phyloP scores from a whole-genome alignment of 805 yeast genomes.

The Candida qinlingensis region DNA sequence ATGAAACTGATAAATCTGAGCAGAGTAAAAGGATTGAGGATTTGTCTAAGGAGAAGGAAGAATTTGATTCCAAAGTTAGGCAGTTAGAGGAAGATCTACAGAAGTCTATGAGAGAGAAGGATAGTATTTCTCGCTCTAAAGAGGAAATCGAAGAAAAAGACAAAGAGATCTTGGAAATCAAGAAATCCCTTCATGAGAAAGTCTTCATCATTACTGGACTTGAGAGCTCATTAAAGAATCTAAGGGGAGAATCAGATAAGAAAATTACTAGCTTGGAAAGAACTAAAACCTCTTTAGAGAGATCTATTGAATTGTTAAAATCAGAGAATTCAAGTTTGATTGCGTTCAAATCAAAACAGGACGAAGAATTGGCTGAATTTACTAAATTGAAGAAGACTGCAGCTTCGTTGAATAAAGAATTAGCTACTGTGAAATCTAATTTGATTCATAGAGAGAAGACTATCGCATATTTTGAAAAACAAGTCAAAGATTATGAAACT shows the following conservation, averaged over 20 bases:
- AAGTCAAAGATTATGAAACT: conserved; percentile 32
- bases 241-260: background rate
- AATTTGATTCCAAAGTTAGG: background rate
- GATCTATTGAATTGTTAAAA: conserved; percentile 21
- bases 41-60: conserved; percentile 3
- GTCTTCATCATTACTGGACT: background rate
- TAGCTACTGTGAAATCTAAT: conserved; percentile 10
- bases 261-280: background rate
- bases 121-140: no score
- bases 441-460: conserved; percentile 33
- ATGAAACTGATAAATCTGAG: conserved; percentile 18
- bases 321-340: conserved; percentile 17
- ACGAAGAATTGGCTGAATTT: conserved; percentile 15
- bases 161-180: background rate
- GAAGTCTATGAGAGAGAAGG: background rate
- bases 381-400: conserved; percentile 20
- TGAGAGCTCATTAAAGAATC: background rate
- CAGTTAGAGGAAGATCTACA: background rate
- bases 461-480: conserved; percentile 33
- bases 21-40: background rate
- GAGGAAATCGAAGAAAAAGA: background rate
- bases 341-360: conserved; percentile 19
- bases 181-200: background rate
- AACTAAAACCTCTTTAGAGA: conserved; percentile 9
- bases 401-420: conserved; percentile 19